A percentile compares a stretch with the other conserved stretches of the same genome.
phyloP scores from a whole-genome alignment of 2,329 filamentous ascomycete species.

The Aspergillus pseudotamarii region DNA sequence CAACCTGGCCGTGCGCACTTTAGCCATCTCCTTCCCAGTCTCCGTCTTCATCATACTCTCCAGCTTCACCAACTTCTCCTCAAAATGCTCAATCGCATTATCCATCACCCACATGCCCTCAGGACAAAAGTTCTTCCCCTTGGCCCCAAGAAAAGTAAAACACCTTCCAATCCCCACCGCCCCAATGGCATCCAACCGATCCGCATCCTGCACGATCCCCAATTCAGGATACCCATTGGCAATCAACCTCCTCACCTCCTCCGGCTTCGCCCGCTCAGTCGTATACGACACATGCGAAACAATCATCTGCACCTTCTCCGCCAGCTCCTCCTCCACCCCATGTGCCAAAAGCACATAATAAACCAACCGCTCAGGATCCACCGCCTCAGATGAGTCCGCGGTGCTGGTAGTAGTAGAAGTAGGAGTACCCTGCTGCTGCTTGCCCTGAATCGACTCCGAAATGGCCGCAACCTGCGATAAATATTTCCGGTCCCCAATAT shows the following conservation, averaged over 20 bases:
- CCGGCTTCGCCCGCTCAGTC: conserved; percentile 67
- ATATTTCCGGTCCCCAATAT: conserved; percentile 88
- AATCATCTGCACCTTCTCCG: conserved; percentile 69
- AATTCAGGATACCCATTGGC: conserved; percentile 66
- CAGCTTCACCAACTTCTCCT: conserved; percentile 71
- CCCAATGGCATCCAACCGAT: conserved; percentile 87
- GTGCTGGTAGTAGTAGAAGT: too few relatives aligned
- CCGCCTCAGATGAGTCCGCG: conserved; percentile 5
- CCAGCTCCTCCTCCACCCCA: conserved; percentile 62
- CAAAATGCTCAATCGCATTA: conserved; percentile 73
- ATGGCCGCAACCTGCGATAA: conserved; percentile 41
- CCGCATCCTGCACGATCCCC: conserved; percentile 87
- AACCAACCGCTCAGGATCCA: conserved; percentile 31
- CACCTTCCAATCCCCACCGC: conserved; percentile 79
- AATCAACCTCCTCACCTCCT: conserved; percentile 64
- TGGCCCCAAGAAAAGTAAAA: conserved; percentile 74
- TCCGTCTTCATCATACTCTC: conserved; percentile 63
- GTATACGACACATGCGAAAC: conserved; percentile 78
- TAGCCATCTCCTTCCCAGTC: conserved; percentile 54
- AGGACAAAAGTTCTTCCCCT: conserved; percentile 28
- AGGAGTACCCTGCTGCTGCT: too few relatives aligned
- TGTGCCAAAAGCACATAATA: conserved; percentile 30
- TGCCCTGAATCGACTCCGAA: neutral
- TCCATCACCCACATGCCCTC: conserved; percentile 54
- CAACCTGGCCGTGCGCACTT: conserved; percentile 52